Evolutionary conservation across 176 grass and related monocot species (phyloP).

Genomic region (Pontederia paniculata): DNA sequence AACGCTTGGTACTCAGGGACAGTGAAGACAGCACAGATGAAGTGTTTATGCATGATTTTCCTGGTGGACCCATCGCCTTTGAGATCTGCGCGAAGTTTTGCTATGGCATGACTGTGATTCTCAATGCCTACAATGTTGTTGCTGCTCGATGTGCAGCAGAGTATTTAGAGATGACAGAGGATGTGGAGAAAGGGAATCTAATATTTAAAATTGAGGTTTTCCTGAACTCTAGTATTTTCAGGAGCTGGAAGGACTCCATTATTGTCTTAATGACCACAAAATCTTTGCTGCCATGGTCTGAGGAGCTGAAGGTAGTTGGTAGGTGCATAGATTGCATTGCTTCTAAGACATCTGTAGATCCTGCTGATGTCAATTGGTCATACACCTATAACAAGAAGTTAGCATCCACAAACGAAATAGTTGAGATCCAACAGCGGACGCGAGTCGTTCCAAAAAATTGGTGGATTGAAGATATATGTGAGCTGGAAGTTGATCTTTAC

Average conservation of each 20-base stretch:
- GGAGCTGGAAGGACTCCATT: constrained; percentile 94
- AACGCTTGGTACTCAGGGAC: constrained; percentile 58
- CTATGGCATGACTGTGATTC: constrained; percentile 83
- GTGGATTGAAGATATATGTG: constrained; percentile 96
- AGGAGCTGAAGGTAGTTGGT: constrained; percentile 70
- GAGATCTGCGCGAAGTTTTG: constrained; percentile 95
- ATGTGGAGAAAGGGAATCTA: constrained; percentile 85
- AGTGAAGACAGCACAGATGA: constrained; percentile 52
- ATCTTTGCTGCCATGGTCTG: constrained; percentile 53
- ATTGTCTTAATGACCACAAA: constrained; percentile 81
- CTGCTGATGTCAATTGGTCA: constrained; percentile 71
- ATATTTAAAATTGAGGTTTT: constrained; percentile 98
- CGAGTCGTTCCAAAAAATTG: constrained; percentile 57
- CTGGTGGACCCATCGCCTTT: constrained; percentile 66
- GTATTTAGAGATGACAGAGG: constrained; percentile 87
- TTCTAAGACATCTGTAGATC: constrained; percentile 74
- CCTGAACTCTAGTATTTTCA: constrained; percentile 75
- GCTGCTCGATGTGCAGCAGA: constrained; percentile 72
- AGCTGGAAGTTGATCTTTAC: constrained; percentile 87
- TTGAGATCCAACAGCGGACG: constrained; percentile 34
- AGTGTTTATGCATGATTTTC: constrained; percentile 44
- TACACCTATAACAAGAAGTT: constrained; percentile 66
- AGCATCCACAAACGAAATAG: constrained; percentile 40
- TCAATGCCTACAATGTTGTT: constrained; percentile 85
- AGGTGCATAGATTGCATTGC: constrained; percentile 92